A percentile compares a stretch with the other conserved stretches of the same genome.
phyloP scores from a whole-genome alignment of 2,329 filamentous ascomycete species.

The Mollisia scopiformis region DNA sequence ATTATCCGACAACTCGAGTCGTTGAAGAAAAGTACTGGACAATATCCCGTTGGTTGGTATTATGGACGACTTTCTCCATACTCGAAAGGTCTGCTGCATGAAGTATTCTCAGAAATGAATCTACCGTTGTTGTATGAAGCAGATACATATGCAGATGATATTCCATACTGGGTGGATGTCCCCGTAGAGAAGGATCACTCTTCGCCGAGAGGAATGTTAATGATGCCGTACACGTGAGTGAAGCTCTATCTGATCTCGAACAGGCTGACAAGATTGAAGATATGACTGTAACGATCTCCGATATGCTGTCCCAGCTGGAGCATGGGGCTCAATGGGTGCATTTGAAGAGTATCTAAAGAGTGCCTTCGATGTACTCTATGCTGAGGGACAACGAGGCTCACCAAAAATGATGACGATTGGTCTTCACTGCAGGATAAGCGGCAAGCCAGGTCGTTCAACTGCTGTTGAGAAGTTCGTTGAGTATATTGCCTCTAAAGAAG shows the following conservation, averaged over 20 bases:
- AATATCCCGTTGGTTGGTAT: slow-evolving; percentile 36
- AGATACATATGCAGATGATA: slow-evolving; percentile 55
- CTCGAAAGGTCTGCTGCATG: slow-evolving; percentile 46
- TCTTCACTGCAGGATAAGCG: slow-evolving; percentile 53
- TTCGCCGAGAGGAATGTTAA: slow-evolving; percentile 2
- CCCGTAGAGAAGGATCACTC: slow-evolving; percentile 46
- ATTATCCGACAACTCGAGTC: slow-evolving; percentile 37
- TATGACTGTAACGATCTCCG: slow-evolving; percentile 16
- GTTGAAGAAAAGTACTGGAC: slow-evolving; percentile 36
- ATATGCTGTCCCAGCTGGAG: slow-evolving; percentile 11
- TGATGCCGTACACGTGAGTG: slow-evolving; percentile 44
- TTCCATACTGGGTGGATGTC: slow-evolving; percentile 56
- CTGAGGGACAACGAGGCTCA: slow-evolving; percentile 37
- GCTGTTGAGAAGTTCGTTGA: slow-evolving; percentile 54
- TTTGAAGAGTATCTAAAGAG: slow-evolving; percentile 45
- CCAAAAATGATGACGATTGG: slow-evolving; percentile 61
- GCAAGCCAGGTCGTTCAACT: slow-evolving; percentile 51
- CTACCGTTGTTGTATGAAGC: slow-evolving; percentile 49
- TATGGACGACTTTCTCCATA: slow-evolving; percentile 39
- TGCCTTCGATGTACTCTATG: slow-evolving; percentile 55
- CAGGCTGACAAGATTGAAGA: background rate
- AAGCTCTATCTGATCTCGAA: background rate
- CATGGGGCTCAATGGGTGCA: slow-evolving; percentile 1
- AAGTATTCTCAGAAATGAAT: slow-evolving; percentile 53
- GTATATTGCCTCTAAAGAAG: slow-evolving; percentile 41